A percentile compares a stretch with the other conserved stretches of the same genome.
Conservation (phyloP, 257 asterid genomes). For the Ligustrum vulgare region DNA sequence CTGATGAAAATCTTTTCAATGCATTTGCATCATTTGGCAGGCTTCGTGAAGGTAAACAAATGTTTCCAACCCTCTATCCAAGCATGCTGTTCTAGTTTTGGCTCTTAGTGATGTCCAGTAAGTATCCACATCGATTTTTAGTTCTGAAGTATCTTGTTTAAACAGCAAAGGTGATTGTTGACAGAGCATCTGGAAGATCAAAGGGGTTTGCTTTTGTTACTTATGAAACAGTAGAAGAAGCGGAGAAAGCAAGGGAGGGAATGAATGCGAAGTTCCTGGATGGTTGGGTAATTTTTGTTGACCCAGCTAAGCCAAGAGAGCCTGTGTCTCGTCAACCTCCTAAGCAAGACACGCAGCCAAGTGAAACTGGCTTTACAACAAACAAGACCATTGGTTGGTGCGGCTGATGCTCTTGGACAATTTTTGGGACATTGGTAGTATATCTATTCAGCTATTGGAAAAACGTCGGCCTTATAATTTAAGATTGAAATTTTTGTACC, state of each 20-base stretch:
- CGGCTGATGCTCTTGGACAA: conserved; percentile 31
- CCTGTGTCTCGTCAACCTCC: conserved; percentile 55
- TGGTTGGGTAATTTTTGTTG: conserved; percentile 96
- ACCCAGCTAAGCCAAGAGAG: conserved; percentile 85
- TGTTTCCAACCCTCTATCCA: background rate
- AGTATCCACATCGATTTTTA: background rate
- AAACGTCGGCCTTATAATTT: background rate
- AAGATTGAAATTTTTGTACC: background rate
- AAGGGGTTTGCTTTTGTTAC: conserved; percentile 91
- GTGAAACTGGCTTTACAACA: conserved; percentile 59
- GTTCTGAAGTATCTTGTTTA: conserved; percentile 9
- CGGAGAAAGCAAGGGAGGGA: conserved; percentile 90
- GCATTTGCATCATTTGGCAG: conserved; percentile 83
- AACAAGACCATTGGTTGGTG: conserved; percentile 93
- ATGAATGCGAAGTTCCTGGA: conserved; percentile 87
- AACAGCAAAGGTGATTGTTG: conserved; percentile 79
- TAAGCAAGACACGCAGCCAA: conserved; percentile 32
- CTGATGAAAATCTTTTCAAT: conserved; percentile 62
- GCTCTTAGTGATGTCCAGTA: background rate
- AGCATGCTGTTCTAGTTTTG: background rate
- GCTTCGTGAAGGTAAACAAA: conserved; percentile 63
- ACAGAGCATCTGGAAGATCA: conserved; percentile 80
- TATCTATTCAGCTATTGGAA: background rate
- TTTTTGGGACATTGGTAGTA: background rate
- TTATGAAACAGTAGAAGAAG: conserved; percentile 79